phyloP scores from a whole-genome alignment of 306 rosid species.

The Prunus dulcis region DNA sequence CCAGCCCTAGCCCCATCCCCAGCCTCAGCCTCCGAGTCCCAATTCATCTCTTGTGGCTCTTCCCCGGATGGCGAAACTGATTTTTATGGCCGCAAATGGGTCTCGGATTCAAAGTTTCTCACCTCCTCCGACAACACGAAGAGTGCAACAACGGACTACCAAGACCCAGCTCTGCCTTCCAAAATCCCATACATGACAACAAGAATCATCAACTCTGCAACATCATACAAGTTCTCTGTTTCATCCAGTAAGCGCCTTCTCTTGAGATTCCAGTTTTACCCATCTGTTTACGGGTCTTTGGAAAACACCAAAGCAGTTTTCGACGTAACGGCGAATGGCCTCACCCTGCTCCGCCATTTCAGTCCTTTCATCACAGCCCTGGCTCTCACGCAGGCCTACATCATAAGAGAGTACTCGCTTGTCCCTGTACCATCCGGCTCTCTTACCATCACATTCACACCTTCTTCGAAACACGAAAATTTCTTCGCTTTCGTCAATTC shows the following conservation, averaged over 20 bases:
- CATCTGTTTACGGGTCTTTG: slow-evolving; percentile 16
- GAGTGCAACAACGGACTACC: slow-evolving; percentile 14
- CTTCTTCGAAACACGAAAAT: slow-evolving; percentile 11
- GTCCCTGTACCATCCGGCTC: slow-evolving; percentile 25
- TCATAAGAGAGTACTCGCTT: slow-evolving; percentile 37
- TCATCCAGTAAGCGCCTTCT: slow-evolving; percentile 25
- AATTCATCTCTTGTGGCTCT: slow-evolving; percentile 40
- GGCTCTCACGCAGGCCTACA: slow-evolving; percentile 41
- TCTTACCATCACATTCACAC: slow-evolving; percentile 31
- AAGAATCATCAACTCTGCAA: slow-evolving; percentile 35
- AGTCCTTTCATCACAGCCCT: slow-evolving; percentile 26
- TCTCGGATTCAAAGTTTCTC: slow-evolving; percentile 25
- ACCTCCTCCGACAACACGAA: slow-evolving; percentile 10
- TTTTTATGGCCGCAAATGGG: slow-evolving; percentile 35
- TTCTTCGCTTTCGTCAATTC: slow-evolving; percentile 39
- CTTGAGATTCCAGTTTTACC: slow-evolving; percentile 45
- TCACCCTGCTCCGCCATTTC: slow-evolving; percentile 42
- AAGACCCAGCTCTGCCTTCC: slow-evolving; percentile 49
- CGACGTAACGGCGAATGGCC: slow-evolving; percentile 25
- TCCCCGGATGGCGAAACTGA: slow-evolving; percentile 24
- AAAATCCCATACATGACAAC: slow-evolving; percentile 35
- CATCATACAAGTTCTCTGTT: slow-evolving; percentile 31
- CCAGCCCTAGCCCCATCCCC: not conserved
- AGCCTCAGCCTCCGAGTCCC: slow-evolving; percentile 13
- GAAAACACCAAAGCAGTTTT: slow-evolving; percentile 21